A percentile compares a stretch with the other conserved stretches of the same genome.
phyloP scores from a whole-genome alignment of 2,329 filamentous ascomycete species.

The Neocatenulostroma microsporum region DNA sequence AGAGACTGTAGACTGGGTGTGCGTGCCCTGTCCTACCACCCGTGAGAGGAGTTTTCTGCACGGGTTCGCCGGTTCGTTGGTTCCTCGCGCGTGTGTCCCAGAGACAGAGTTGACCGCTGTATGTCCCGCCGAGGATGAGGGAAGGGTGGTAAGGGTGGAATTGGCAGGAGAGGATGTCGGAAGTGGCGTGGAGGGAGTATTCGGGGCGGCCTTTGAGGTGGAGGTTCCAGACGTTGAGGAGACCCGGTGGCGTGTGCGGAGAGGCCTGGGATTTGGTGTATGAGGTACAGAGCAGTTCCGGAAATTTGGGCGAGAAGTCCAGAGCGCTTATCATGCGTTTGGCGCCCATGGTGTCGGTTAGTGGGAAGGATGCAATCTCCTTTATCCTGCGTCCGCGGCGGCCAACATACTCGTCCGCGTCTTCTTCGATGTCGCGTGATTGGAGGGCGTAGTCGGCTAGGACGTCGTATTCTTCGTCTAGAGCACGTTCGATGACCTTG shows the following conservation, averaged over 20 bases:
- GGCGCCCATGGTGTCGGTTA: constrained; percentile 78
- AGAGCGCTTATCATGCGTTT: constrained; percentile 97
- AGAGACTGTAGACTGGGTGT: constrained; percentile 90
- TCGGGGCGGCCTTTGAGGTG: constrained; percentile 91
- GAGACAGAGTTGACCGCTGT: constrained; percentile 89
- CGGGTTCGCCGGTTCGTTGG: constrained; percentile 59
- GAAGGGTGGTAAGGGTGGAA: constrained; percentile 99
- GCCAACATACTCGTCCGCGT: constrained; percentile 58
- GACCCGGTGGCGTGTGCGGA: constrained; percentile 83
- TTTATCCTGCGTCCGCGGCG: constrained; percentile 69
- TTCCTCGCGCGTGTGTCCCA: constrained; percentile 87
- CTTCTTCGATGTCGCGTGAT: constrained; percentile 65
- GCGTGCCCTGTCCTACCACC: constrained; percentile 75
- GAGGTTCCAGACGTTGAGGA: constrained; percentile 95
- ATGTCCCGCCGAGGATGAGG: constrained; percentile 89
- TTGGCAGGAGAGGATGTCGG: constrained; percentile 87
- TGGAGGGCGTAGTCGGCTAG: constrained; percentile 87
- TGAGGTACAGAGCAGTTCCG: constrained; percentile 82
- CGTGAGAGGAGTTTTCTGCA: constrained; percentile 92
- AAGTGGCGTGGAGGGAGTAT: constrained; percentile 93
- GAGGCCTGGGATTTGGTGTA: constrained; percentile 65
- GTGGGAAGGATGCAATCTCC: constrained; percentile 83
- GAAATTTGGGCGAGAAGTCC: constrained; percentile 86
- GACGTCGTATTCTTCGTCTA: constrained; percentile 95
- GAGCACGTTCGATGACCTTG: constrained; percentile 90